Conservation (phyloP, 169 alveolate genomes). For the Plasmodium malariae region DNA sequence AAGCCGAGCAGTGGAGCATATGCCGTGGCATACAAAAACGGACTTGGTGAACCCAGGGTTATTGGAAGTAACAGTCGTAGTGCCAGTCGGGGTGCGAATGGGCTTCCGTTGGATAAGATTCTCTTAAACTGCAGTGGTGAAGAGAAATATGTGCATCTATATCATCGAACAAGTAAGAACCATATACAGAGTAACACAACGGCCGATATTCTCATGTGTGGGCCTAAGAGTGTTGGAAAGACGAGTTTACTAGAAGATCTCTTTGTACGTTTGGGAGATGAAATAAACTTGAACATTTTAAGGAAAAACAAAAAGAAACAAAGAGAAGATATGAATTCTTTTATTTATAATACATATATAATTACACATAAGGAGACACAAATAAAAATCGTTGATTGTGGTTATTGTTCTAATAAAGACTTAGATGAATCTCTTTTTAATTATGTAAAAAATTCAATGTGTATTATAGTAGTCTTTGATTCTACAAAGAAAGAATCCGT, state of each 20-base stretch:
- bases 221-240: constrained; percentile 78
- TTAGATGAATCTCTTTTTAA: constrained; percentile 49
- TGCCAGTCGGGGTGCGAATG: neutral
- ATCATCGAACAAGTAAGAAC: neutral
- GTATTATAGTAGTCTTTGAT: constrained; percentile 62
- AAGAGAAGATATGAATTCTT: neutral
- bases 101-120: neutral
- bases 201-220: constrained; percentile 77
- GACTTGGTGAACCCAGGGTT: too few species aligned
- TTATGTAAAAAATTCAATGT: constrained; percentile 32
- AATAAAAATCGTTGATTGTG: constrained; percentile 65
- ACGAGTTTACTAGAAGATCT: constrained; percentile 69
- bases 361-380: constrained; percentile 5
- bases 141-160: neutral
- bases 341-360: constrained; percentile 27
- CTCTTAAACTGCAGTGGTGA: too few species aligned
- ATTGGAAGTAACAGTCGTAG: neutral
- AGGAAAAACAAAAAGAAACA: constrained; percentile 54
- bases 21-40: neutral
- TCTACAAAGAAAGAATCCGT: constrained; percentile 54
- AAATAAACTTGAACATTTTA: constrained; percentile 31
- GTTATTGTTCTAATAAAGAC: constrained; percentile 15
- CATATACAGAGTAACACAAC: constrained; percentile 12
- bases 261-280: constrained; percentile 72
- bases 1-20: neutral